These are phyloP conservation scores for Coniochaeta sp. DNA, from an alignment of 2,329 filamentous ascomycete genomes.

Conservation along the genomic window DNA sequence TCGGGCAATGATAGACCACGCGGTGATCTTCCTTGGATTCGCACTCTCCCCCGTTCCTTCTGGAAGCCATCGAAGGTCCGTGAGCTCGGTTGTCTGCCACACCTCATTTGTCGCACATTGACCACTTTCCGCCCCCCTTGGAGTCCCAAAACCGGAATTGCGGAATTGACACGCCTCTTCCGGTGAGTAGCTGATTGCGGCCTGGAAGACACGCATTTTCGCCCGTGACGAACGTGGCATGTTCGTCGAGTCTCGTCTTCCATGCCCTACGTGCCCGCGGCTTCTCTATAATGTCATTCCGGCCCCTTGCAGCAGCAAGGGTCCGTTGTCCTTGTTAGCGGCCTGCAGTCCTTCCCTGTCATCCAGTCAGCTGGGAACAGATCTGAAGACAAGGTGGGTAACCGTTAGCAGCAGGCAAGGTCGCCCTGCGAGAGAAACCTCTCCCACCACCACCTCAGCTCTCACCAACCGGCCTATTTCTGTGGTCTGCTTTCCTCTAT, in stretches of 20 bases:
- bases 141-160: neutral
- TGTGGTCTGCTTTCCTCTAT: no score
- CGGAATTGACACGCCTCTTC: neutral
- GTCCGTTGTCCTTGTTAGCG: neutral
- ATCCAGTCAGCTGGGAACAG: neutral
- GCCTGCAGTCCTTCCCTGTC: neutral
- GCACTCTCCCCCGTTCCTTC: neutral
- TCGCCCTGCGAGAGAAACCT: neutral
- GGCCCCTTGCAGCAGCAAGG: neutral
- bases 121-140: neutral
- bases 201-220: neutral
- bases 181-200: neutral
- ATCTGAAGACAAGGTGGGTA: neutral
- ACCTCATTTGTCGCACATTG: neutral
- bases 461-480: no score
- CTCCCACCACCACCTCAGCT: no score
- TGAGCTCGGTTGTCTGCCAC: neutral
- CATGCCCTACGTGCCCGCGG: neutral
- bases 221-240: neutral
- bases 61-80: neutral
- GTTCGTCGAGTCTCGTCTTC: neutral
- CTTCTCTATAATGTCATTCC: neutral
- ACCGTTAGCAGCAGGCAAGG: neutral
- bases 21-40: neutral
- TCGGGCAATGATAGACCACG: neutral